These are phyloP conservation scores for Cercospora berteroae DNA, from an alignment of 2,329 filamentous ascomycete genomes.

Conservation along the genomic window DNA sequence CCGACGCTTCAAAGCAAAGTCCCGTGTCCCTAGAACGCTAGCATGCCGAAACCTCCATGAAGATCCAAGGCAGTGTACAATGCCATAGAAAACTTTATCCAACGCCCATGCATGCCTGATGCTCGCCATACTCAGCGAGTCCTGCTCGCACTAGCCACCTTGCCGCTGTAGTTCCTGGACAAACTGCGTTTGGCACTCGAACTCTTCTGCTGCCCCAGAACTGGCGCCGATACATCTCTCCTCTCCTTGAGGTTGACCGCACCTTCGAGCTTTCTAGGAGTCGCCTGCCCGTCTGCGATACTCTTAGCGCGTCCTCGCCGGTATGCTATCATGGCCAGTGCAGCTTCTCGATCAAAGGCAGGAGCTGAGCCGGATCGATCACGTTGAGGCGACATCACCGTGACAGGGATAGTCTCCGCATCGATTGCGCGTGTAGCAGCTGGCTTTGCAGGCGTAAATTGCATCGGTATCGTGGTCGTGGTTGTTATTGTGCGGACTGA, in stretches of 20 bases:
- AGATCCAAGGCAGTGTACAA: conserved; percentile 5
- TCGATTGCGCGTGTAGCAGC: conserved; percentile 16
- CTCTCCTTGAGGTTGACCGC: conserved; percentile 40
- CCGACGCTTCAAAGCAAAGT: conserved; percentile 4
- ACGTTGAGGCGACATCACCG: conserved; percentile 19
- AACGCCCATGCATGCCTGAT: background rate
- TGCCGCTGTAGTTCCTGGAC: conserved; percentile 5
- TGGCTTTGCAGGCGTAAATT: conserved; percentile 44
- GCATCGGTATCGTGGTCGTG: conserved; percentile 50
- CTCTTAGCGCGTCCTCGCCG: conserved; percentile 69
- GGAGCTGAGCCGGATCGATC: conserved; percentile 23
- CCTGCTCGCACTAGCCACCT: conserved; percentile 13
- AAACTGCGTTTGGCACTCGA: conserved; percentile 6
- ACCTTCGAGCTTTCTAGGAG: conserved; percentile 58
- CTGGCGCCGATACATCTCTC: conserved; percentile 49
- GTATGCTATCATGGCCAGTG: conserved; percentile 71
- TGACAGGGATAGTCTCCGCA: conserved; percentile 27
- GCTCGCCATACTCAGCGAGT: conserved; percentile 2
- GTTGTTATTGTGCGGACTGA: conserved; percentile 47
- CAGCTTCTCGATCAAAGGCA: conserved; percentile 62
- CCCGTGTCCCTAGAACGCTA: background rate
- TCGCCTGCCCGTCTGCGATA: conserved; percentile 61
- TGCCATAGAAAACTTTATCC: background rate
- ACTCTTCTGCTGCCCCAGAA: conserved; percentile 30
- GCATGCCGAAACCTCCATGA: background rate